Evolutionary conservation across 495 filamentous ascomycete genomes (phyloP).

Genomic region (Margaritispora aquatica): DNA sequence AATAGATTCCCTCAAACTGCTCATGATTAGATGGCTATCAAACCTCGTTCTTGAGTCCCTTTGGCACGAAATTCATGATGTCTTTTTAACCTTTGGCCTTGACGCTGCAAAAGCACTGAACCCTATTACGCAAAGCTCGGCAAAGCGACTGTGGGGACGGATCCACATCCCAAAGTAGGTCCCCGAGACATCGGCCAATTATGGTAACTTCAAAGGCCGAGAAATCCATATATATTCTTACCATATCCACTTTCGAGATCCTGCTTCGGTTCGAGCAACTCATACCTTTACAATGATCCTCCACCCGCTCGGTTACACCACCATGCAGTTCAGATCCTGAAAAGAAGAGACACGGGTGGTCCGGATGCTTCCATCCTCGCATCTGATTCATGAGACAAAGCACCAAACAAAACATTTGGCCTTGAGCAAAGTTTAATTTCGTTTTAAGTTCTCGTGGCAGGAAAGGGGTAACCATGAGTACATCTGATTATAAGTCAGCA

Average conservation of each 20-base stretch:
- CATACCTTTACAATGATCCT: not conserved
- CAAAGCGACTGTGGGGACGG: not conserved
- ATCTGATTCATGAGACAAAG: not conserved
- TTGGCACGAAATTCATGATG: no score
- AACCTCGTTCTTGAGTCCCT: no score
- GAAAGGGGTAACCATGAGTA: not conserved
- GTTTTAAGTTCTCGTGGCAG: not conserved
- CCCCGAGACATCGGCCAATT: not conserved
- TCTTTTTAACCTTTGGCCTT: no score
- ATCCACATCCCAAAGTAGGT: not conserved
- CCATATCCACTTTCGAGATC: not conserved
- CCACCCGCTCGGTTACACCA: not conserved
- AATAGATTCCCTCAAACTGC: no score
- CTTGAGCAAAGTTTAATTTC: not conserved
- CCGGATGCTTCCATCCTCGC: not conserved
- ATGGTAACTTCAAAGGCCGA: not conserved
- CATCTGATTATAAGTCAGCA: not conserved
- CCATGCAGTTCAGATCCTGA: no score
- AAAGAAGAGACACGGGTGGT: not conserved
- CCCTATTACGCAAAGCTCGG: not conserved
- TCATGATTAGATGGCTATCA: no score
- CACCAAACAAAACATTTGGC: not conserved
- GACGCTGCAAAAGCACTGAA: no score
- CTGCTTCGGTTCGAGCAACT: not conserved
- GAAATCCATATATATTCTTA: not conserved